Evolutionary conservation across 352 stramenopile species (phyloP), one percentile per base, ranked within the genome.

Genomic region (Thalassiosira livingstoniorum): DNA sequence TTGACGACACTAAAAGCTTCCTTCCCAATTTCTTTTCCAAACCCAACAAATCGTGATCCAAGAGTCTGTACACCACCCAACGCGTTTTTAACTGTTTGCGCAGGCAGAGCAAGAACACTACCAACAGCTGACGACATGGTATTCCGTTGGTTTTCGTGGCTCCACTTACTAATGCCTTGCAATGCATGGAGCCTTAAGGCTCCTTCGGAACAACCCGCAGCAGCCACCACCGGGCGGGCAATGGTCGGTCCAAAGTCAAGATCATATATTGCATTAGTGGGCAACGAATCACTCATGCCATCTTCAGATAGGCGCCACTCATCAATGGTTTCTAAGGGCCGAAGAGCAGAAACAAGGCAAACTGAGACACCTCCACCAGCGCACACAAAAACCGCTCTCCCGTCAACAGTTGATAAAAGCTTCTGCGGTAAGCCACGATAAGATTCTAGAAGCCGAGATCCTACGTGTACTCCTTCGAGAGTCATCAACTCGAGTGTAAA

Each of bases 181-280:
- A 95, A 78, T 37, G 91, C 91, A 83, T 95, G 91, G 53, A 95
- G 74, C 2, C 90, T 82, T 39, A 95, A 65, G 37, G 75, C 85
- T 35, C 91, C 91, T 45, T 87, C 82, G 18, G 88, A 93, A 83
- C 88, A 94, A n/a, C 83, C 90, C 31, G 90, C 88, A 43, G 90
- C 91, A 42, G 87, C 91, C 34, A 94, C 84, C n/a, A 95, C 86
- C 18, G 91, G 91, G 29, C 91, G 79, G 67, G 87, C 88, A 45
- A 92, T 54, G 10, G 87, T 93, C 53, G 91, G 91, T 29, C 91
- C 90, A 55, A 95, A 91, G 72, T 95, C 91, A 32, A 94, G 65
- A 82, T 94, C 90, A 43, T 85, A 89, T 25, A 82, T 75, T 18
- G 74, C 78, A n/a, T 89, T 67, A 1, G 74, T 60, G 43, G 69